These are phyloP conservation scores for Coleophoma cylindrospora DNA, from an alignment of 2,329 filamentous ascomycete species.

Conservation along the genomic window DNA sequence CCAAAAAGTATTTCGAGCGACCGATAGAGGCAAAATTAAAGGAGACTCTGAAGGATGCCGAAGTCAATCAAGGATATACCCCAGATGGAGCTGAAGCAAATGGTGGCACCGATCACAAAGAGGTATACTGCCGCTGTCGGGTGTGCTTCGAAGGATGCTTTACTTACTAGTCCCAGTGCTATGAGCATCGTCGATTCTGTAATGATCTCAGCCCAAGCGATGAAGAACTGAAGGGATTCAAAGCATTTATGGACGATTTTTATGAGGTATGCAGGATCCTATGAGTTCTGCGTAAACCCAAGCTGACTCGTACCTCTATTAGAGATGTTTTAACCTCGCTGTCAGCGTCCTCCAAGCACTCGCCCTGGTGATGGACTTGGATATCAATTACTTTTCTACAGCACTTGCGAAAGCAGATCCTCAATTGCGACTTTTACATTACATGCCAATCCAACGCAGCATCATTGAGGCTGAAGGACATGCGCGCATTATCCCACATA, in stretches of 20 bases:
- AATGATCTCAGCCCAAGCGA: conserved; percentile 1
- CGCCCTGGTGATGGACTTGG: conserved; percentile 1
- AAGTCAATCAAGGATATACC: conserved; percentile 4
- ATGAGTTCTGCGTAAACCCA: background rate
- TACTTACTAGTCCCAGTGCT: background rate
- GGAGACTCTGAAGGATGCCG: conserved; percentile 2
- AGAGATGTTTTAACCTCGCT: conserved; percentile 4
- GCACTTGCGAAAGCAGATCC: conserved; percentile 1
- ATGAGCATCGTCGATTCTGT: conserved; percentile 3
- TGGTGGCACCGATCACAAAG: conserved; percentile 3
- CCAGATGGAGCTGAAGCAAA: conserved; percentile 3
- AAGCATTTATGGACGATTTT: background rate
- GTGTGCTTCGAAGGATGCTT: background rate
- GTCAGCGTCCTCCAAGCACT: conserved; percentile 1
- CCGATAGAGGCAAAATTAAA: conserved; percentile 1
- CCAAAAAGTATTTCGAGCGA: conserved; percentile 2
- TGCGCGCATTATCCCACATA: conserved; percentile 11
- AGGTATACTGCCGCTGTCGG: background rate
- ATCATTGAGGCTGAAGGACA: conserved; percentile 5
- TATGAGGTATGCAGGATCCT: background rate
- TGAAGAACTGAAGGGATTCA: background rate
- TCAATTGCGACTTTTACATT: conserved; percentile 10
- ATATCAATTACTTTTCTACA: background rate
- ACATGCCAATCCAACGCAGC: conserved; percentile 8
- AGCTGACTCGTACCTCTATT: background rate